Evolutionary conservation across 192 early-diverging fungal species (phyloP).

Genomic region (Backusella liffmaniae): DNA sequence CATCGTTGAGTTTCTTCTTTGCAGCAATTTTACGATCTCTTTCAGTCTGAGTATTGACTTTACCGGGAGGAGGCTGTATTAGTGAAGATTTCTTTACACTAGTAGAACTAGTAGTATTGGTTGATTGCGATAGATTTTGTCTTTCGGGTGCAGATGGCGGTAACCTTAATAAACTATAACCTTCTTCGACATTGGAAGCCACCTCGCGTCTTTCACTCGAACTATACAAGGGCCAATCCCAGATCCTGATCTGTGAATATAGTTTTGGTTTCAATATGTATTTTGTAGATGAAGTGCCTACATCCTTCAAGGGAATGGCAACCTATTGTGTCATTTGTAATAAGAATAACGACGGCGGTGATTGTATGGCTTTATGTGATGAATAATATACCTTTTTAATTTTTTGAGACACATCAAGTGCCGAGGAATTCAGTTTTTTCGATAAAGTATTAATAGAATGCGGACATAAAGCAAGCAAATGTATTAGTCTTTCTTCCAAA

Average conservation of each 20-base stretch:
- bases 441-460: neutral
- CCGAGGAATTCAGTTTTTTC: slow-evolving; percentile 9
- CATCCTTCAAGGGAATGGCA: slow-evolving; percentile 10
- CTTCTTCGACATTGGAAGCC: slow-evolving; percentile 19
- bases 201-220: slow-evolving; percentile 17
- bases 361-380: neutral
- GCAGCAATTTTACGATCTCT: slow-evolving; percentile 1
- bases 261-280: slow-evolving; percentile 23
- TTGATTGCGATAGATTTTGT: neutral
- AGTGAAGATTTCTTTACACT: neutral
- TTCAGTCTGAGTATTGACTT: neutral
- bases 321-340: neutral
- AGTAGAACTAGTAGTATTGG: neutral
- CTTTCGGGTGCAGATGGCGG: slow-evolving; percentile 22
- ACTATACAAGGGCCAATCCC: slow-evolving; percentile 31
- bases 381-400: slow-evolving; percentile 1
- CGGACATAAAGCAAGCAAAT: slow-evolving; percentile 8
- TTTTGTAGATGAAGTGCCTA: neutral
- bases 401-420: slow-evolving; percentile 1
- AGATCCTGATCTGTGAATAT: slow-evolving; percentile 27
- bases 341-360: slow-evolving; percentile 1
- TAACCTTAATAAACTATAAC: slow-evolving; percentile 17
- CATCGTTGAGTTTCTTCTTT: neutral
- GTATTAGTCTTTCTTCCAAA: slow-evolving; percentile 13
- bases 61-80: slow-evolving; percentile 15